These are phyloP conservation scores for Tulasnella sp. DNA, from an alignment of 768 basidiomycete species.

Conservation along the genomic window DNA sequence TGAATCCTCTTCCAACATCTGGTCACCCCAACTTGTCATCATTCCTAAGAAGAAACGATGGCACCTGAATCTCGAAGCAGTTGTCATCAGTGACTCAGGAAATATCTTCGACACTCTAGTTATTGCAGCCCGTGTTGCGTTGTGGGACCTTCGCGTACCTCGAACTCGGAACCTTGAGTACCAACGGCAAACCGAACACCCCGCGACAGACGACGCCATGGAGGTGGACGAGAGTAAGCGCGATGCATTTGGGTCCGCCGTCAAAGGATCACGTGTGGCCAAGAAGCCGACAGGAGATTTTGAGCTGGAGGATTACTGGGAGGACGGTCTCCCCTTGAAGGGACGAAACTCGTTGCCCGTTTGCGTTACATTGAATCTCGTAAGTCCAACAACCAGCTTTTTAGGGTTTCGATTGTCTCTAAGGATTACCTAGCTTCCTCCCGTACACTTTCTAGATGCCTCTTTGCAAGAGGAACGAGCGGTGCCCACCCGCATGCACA, in stretches of 20 bases:
- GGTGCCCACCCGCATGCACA: constrained; percentile 49
- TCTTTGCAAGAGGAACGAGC: constrained; percentile 63
- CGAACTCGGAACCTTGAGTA: constrained; percentile 60
- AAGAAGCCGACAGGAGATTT: constrained; percentile 55
- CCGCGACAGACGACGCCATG: constrained; percentile 29
- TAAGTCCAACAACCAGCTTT: constrained; percentile 33
- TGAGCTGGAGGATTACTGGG: constrained; percentile 82
- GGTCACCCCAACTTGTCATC: constrained; percentile 52
- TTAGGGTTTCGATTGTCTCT: neutral
- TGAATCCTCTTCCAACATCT: constrained; percentile 39
- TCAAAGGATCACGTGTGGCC: neutral
- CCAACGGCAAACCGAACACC: neutral
- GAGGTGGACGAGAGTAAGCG: constrained; percentile 1
- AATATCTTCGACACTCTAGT: constrained; percentile 73
- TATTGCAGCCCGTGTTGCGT: constrained; percentile 66
- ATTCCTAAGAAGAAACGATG: constrained; percentile 58
- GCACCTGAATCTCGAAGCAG: constrained; percentile 67
- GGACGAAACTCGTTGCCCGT: constrained; percentile 66
- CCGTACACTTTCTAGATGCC: constrained; percentile 66
- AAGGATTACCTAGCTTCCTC: constrained; percentile 40
- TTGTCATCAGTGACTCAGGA: constrained; percentile 65
- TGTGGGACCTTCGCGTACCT: constrained; percentile 77
- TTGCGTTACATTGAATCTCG: constrained; percentile 68
- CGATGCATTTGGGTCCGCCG: constrained; percentile 14
- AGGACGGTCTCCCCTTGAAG: constrained; percentile 61